A percentile compares a stretch with the other conserved stretches of the same genome.
Evolutionary conservation across 139 green algal species (phyloP).

Genomic region (Ettlia oleoabundans): DNA sequence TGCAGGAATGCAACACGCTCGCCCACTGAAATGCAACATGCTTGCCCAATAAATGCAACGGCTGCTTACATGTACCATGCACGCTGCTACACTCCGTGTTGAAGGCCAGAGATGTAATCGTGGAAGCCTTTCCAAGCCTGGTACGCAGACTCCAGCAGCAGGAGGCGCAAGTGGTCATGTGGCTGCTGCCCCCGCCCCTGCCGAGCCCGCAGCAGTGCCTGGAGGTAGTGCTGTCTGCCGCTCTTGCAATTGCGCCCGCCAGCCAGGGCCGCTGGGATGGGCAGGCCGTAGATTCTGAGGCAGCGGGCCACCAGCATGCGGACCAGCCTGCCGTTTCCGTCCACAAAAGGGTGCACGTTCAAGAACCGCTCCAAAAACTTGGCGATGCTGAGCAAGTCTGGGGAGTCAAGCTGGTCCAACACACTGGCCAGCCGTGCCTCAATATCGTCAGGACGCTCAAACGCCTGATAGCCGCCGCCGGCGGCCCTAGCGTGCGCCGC

Average conservation of each 20-base stretch:
- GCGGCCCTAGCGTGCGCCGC: background rate
- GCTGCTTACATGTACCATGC: too few species aligned
- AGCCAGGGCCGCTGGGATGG: background rate
- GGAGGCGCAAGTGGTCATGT: background rate
- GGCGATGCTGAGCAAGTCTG: background rate
- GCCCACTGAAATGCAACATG: too few species aligned
- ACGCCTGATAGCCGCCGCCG: background rate
- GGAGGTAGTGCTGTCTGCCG: background rate
- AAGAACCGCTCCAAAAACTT: background rate
- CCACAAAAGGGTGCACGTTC: background rate
- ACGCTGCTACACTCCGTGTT: background rate
- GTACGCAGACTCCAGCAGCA: background rate
- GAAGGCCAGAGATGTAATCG: background rate
- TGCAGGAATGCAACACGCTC: too few species aligned
- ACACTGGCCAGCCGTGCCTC: background rate
- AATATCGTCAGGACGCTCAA: background rate
- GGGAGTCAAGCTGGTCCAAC: background rate
- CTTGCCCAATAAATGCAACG: too few species aligned
- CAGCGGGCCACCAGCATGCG: background rate
- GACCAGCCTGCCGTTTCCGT: background rate
- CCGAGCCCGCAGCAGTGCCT: background rate
- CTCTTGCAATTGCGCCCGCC: background rate
- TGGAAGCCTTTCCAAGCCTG: background rate
- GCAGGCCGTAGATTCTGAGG: background rate
- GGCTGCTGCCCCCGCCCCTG: background rate